phyloP scores from a whole-genome alignment of 2,329 filamentous ascomycete species.

The Thielaviopsis ethacetica region DNA sequence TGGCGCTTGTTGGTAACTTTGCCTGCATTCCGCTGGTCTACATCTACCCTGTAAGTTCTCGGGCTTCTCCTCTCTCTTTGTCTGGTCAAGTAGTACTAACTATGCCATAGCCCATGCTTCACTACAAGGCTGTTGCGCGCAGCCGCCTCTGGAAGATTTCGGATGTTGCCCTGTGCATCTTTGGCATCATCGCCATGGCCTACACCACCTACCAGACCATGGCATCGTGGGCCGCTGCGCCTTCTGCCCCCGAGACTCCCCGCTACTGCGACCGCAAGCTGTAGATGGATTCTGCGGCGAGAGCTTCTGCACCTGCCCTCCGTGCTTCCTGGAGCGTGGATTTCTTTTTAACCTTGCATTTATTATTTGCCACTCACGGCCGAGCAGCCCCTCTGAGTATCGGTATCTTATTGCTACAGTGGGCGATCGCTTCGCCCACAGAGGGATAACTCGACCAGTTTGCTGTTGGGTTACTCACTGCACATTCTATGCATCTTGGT shows the following conservation, averaged over 20 bases:
- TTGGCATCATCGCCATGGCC: slow-evolving; percentile 73
- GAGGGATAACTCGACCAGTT: too few relatives aligned
- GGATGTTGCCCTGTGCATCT: slow-evolving; percentile 62
- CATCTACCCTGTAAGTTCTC: slow-evolving; percentile 74
- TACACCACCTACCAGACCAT: slow-evolving; percentile 85
- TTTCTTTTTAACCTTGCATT: not conserved
- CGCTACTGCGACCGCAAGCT: slow-evolving; percentile 37
- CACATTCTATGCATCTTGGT: not conserved
- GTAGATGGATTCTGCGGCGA: not conserved
- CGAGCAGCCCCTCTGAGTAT: not conserved
- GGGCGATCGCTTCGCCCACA: too few relatives aligned
- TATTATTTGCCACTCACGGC: not conserved
- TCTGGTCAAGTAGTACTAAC: slow-evolving; percentile 15
- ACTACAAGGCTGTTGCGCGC: slow-evolving; percentile 65
- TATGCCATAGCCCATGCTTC: slow-evolving; percentile 61
- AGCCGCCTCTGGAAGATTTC: slow-evolving; percentile 48
- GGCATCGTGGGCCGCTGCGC: slow-evolving; percentile 61
- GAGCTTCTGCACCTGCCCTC: not conserved
- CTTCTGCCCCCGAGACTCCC: slow-evolving; percentile 26
- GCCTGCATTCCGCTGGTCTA: slow-evolving; percentile 94
- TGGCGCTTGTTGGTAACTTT: slow-evolving; percentile 89
- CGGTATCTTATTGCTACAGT: not conserved
- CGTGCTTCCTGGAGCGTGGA: not conserved
- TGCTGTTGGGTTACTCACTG: not conserved
- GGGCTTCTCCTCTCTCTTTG: slow-evolving; percentile 7